phyloP scores from a whole-genome alignment of 257 asterid genomes.

The Dorcoceras hygrometricum region DNA sequence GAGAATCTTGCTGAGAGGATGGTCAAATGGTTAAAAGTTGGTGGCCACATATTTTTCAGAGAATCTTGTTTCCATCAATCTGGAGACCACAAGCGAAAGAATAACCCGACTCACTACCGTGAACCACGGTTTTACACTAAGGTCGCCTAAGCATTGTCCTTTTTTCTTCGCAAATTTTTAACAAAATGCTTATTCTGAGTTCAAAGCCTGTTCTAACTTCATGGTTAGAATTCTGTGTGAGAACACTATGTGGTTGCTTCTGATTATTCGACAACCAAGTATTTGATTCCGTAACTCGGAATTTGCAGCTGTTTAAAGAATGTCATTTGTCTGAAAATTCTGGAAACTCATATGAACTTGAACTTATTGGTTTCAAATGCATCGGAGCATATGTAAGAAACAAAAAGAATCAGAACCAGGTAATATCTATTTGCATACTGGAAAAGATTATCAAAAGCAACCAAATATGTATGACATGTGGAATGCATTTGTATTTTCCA shows the following conservation, averaged over 20 bases:
- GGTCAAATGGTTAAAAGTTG: conserved; percentile 90
- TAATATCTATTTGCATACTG: conserved; percentile 18
- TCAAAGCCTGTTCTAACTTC: background rate
- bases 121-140: conserved; percentile 92
- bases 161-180: background rate
- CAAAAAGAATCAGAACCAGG: conserved; percentile 96
- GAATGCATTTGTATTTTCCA: conserved; percentile 29
- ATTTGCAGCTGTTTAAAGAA: conserved; percentile 70
- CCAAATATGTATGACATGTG: background rate
- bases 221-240: background rate
- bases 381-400: conserved; percentile 86
- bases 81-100: conserved; percentile 86
- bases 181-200: background rate
- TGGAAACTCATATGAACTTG: conserved; percentile 71
- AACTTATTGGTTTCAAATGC: conserved; percentile 79
- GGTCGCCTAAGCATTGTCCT: conserved; percentile 35
- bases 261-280: conserved; percentile 9
- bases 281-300: conserved; percentile 14
- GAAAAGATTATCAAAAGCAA: background rate
- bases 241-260: background rate
- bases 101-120: conserved; percentile 90
- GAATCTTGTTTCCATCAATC: conserved; percentile 98
- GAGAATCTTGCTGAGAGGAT: conserved; percentile 62
- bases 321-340: conserved; percentile 44
- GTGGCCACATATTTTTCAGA: conserved; percentile 88